Evolutionary conservation across 495 filamentous ascomycete species (phyloP).

Genomic region (Aspergillus biplanus): DNA sequence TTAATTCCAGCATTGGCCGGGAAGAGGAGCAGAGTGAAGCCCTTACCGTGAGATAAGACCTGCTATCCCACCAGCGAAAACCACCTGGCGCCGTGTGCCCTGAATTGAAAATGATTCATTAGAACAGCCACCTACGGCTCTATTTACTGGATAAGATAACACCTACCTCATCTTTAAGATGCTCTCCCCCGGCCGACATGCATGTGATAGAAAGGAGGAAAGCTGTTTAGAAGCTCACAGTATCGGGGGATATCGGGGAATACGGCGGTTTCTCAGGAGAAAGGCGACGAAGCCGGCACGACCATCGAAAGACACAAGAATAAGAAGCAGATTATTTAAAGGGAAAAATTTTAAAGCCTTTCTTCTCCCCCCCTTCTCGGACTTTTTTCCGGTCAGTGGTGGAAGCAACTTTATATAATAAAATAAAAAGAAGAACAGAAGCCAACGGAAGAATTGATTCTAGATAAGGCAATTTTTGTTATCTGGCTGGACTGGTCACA

Average conservation of each 20-base stretch:
- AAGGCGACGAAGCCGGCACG: not conserved
- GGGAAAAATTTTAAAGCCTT: no score
- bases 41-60: conserved; percentile 82
- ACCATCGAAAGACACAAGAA: conserved; percentile 3
- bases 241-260: conserved; percentile 11
- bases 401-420: not conserved
- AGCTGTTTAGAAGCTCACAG: not conserved
- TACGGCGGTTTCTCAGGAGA: not conserved
- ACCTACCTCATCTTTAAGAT: conserved; percentile 86
- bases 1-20: not conserved
- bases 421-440: not conserved
- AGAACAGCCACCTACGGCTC: not conserved
- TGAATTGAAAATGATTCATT: conserved; percentile 33
- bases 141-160: not conserved
- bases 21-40: not conserved
- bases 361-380: no score
- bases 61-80: conserved; percentile 82
- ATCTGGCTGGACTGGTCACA: not conserved
- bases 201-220: conserved; percentile 42
- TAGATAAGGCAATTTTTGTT: not conserved
- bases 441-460: not conserved
- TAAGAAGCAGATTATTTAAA: no score
- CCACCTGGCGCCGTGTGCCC: conserved; percentile 82
- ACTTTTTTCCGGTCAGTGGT: not conserved
- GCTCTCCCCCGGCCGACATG: conserved; percentile 74